phyloP scores from a whole-genome alignment of 139 green algal species.

The Trebouxia sp. region DNA sequence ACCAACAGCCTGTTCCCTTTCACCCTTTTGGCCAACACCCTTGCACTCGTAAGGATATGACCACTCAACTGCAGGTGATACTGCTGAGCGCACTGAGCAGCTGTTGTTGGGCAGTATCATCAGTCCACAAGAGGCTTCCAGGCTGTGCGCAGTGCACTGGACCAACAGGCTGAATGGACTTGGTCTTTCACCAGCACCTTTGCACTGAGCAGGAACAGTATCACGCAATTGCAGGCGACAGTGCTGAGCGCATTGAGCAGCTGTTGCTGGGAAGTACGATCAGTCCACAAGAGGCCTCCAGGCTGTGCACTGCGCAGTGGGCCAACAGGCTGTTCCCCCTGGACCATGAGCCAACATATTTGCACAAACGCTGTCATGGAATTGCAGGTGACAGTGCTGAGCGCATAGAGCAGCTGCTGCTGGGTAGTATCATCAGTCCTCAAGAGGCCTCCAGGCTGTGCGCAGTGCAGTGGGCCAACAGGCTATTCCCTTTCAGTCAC shows the following conservation, averaged over 20 bases:
- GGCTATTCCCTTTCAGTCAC: slow-evolving; percentile 75
- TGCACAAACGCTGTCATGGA: background rate
- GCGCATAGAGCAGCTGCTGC: slow-evolving; percentile 60
- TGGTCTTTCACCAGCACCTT: no score
- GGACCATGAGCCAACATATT: background rate
- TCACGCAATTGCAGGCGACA: slow-evolving; percentile 27
- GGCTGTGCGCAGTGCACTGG: background rate
- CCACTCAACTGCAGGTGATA: background rate
- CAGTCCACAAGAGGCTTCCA: background rate
- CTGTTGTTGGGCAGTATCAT: slow-evolving; percentile 40
- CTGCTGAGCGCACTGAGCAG: slow-evolving; percentile 47
- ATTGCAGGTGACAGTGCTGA: slow-evolving; percentile 27
- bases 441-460: slow-evolving; percentile 62
- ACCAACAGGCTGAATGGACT: no score
- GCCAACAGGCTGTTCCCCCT: slow-evolving; percentile 71
- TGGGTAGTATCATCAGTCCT: slow-evolving; percentile 48
- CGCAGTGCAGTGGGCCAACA: slow-evolving; percentile 80
- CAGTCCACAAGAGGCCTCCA: slow-evolving; percentile 50
- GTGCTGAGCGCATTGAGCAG: slow-evolving; percentile 49
- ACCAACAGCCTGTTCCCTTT: no score
- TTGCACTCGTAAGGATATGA: no score
- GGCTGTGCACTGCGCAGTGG: slow-evolving; percentile 82
- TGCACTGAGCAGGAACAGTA: background rate
- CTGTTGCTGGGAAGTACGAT: slow-evolving; percentile 59
- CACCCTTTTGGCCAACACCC: no score